Evolutionary conservation across 2,329 filamentous ascomycete genomes (phyloP).

Genomic region (Penicillium vulpinum): DNA sequence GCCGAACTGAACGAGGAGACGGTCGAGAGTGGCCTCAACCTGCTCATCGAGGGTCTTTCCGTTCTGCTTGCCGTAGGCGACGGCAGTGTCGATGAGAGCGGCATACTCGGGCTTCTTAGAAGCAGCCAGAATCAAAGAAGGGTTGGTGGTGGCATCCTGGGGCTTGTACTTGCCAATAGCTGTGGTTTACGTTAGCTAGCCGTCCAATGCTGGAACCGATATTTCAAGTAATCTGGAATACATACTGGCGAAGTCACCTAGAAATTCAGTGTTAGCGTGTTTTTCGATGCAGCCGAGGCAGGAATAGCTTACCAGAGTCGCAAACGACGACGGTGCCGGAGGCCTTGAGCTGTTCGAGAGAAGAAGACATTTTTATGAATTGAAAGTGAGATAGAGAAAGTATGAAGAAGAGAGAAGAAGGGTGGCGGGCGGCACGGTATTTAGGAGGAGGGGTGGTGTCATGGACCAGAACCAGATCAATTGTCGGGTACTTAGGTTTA

Average conservation of each 20-base stretch:
- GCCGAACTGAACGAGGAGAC: conserved; percentile 95
- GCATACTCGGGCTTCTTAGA: conserved; percentile 98
- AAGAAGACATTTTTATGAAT: conserved; percentile 66
- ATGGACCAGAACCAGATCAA: conserved; percentile 13
- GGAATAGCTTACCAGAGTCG: conserved; percentile 75
- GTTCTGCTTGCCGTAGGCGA: conserved; percentile 80
- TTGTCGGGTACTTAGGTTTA: conserved; percentile 14
- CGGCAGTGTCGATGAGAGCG: conserved; percentile 81
- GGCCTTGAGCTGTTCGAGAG: conserved; percentile 96
- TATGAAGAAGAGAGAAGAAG: conserved; percentile 13
- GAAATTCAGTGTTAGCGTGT: conserved; percentile 28
- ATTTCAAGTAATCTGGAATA: conserved; percentile 31
- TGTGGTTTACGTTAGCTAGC: conserved; percentile 39
- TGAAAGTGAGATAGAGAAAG: conserved; percentile 18
- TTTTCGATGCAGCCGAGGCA: conserved; percentile 2
- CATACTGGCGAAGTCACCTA: conserved; percentile 77
- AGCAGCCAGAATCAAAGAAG: conserved; percentile 94
- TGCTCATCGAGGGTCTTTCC: conserved; percentile 70
- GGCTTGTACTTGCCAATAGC: conserved; percentile 99
- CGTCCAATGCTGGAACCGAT: neutral
- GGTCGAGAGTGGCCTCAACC: conserved; percentile 87
- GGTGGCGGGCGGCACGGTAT: conserved; percentile 23
- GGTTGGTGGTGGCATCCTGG: conserved; percentile 99
- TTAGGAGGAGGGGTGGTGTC: conserved; percentile 23
- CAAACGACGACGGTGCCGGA: conserved; percentile 95